A percentile compares a stretch with the other conserved stretches of the same genome.
Conservation (phyloP, 2,329 filamentous ascomycete species). For the Zasmidium angulare region DNA sequence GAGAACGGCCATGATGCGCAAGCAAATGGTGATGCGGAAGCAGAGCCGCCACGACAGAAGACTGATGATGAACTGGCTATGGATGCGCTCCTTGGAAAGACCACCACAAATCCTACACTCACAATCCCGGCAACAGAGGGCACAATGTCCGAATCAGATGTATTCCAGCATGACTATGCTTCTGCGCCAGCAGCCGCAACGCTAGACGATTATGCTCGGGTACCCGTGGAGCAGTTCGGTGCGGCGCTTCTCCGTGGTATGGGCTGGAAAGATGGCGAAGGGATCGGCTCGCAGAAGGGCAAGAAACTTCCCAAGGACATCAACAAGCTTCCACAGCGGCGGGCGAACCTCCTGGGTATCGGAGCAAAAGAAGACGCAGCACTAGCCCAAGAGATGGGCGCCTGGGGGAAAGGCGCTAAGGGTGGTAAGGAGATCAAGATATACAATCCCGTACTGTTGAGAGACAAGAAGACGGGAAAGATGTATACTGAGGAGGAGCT, state of each 20-base stretch:
- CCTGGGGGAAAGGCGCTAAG: conserved; percentile 69
- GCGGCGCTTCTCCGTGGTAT: conserved; percentile 86
- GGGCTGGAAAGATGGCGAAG: conserved; percentile 80
- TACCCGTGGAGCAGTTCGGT: conserved; percentile 93
- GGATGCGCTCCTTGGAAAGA: conserved; percentile 46
- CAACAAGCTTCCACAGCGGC: conserved; percentile 64
- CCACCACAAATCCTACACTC: conserved; percentile 34
- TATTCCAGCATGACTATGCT: conserved; percentile 58
- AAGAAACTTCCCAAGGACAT: conserved; percentile 45
- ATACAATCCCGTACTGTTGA: conserved; percentile 63
- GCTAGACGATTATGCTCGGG: conserved; percentile 79
- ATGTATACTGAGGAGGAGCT: conserved; percentile 63
- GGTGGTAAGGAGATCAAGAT: conserved; percentile 56
- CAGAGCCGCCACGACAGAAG: conserved; percentile 29
- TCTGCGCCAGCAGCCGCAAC: conserved; percentile 73
- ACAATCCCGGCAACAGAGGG: conserved; percentile 37
- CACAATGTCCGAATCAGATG: conserved; percentile 35
- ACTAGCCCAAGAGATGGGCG: conserved; percentile 69
- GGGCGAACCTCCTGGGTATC: conserved; percentile 80
- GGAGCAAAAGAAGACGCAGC: conserved; percentile 76
- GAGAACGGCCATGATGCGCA: conserved; percentile 21
- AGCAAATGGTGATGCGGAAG: conserved; percentile 15
- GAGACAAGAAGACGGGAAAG: conserved; percentile 63
- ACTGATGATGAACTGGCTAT: conserved; percentile 60
- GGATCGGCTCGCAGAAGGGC: conserved; percentile 54